Evolutionary conservation across 2,329 filamentous ascomycete genomes (phyloP).

Genomic region (Monosporascus sp.): DNA sequence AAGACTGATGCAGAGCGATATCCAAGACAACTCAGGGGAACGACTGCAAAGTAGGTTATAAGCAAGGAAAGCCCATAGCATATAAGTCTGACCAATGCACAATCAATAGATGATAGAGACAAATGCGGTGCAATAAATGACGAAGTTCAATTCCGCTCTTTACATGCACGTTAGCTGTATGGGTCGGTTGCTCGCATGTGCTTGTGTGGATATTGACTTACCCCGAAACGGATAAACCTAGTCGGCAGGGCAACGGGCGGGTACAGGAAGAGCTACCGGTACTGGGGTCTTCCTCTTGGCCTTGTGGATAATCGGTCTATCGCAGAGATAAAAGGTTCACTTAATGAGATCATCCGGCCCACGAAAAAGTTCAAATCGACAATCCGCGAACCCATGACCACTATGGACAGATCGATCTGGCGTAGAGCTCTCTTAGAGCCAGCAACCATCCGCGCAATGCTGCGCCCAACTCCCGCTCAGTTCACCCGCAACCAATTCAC

Average conservation of each 20-base stretch:
- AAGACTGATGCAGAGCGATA: conserved; percentile 12
- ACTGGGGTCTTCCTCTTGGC: background rate
- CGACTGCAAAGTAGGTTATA: conserved; percentile 7
- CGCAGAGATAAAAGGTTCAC: background rate
- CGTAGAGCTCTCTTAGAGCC: conserved; percentile 11
- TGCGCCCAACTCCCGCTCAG: background rate
- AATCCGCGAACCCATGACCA: background rate
- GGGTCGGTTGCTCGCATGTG: background rate
- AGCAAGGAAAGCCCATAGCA: conserved; percentile 13
- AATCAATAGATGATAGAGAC: background rate
- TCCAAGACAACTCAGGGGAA: conserved; percentile 8
- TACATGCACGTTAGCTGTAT: background rate
- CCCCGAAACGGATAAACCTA: background rate
- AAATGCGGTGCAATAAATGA: background rate
- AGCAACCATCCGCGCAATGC: conserved; percentile 2
- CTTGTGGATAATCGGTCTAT: background rate
- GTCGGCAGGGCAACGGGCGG: conserved; percentile 1
- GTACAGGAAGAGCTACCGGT: background rate
- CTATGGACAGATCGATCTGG: conserved; percentile 13
- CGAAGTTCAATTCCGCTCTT: background rate
- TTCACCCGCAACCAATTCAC: conserved; percentile 7
- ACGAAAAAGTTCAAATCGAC: background rate
- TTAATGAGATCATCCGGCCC: background rate
- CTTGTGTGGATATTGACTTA: background rate
- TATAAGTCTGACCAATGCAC: background rate